Evolutionary conservation across 2,329 filamentous ascomycete species (phyloP), one percentile per base, ranked within the genome.

Genomic region (Monosporascus sp.): DNA sequence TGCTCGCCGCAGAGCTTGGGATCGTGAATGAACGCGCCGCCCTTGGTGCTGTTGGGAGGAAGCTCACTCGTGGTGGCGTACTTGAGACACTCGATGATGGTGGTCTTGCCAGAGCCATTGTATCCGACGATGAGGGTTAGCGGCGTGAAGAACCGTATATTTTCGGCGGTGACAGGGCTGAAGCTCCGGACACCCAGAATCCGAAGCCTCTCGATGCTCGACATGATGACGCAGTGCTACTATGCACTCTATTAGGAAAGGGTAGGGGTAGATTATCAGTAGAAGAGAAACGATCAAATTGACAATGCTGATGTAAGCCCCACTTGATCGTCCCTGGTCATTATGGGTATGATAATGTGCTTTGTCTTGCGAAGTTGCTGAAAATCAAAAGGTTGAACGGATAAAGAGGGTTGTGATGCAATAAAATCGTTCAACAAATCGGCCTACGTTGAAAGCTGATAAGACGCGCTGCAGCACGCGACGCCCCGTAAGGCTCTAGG

Each of bases 61-160:
- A 96, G 81, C 65, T 95, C 89, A 52, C 94, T 95, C 7, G 92
- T 97, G 18, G 95, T 97, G 50, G 90, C 92, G 84, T 97, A 99
- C 68, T 97, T 97, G 65, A 99, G 87, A 69, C 91, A 96, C 72
- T 99, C 94, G 72, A 99, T 99, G 67, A 99, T 96, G 53, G 94
- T 97, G 9, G 94, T 99, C 75, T 99, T 99, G 57, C 94, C 94
- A 1, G 93, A 97, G 52, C 94, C 94, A 75, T 99, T 99, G 72
- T 91, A 90, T 54, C 94, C 94, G 54, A 99, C 95, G 61, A 99
- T 99, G 57, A 99, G 81, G 14, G 94, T 99, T 52, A 99, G 80
- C 25, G 94, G 95, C 1, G 89, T 88, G 59, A 91, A 85, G 70
- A 99, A 97, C 61, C 88, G 81, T 57, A 97, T 96, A 38, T 82